Evolutionary conservation across 192 early-diverging fungal species (phyloP).

Genomic region (Entomortierella chlamydospora): DNA sequence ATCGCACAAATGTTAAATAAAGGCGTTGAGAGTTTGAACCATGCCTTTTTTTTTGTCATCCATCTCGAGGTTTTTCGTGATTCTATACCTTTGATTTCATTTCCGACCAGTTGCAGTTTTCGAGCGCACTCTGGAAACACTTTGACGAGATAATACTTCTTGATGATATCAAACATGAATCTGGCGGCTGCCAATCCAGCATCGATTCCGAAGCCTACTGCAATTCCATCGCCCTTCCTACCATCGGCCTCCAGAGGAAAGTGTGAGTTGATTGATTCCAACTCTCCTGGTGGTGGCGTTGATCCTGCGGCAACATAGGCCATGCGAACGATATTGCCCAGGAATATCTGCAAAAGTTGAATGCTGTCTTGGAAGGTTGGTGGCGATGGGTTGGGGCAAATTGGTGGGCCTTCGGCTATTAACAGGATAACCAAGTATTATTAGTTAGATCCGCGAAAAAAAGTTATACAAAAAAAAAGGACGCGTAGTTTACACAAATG

Average conservation of each 20-base stretch:
- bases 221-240: constrained; percentile 67
- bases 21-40: too few species aligned
- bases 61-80: too few species aligned
- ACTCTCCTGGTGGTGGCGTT: constrained; percentile 65
- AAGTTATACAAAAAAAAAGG: not conserved
- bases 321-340: constrained; percentile 62
- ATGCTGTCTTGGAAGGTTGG: constrained; percentile 68
- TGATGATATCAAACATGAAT: constrained; percentile 81
- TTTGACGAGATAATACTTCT: constrained; percentile 71
- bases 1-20: too few species aligned
- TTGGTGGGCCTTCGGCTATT: constrained; percentile 61
- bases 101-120: constrained; percentile 50
- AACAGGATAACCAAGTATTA: not conserved
- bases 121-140: constrained; percentile 76
- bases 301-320: constrained; percentile 72
- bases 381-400: constrained; percentile 68
- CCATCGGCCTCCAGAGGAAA: constrained; percentile 59
- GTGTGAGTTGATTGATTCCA: constrained; percentile 60
- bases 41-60: too few species aligned
- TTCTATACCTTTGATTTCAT: constrained; percentile 62
- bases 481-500: not conserved
- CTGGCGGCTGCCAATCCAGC: constrained; percentile 65
- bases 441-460: too few species aligned
- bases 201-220: constrained; percentile 69
- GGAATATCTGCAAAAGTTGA: constrained; percentile 61